Evolutionary conservation across 2,329 filamentous ascomycete species (phyloP).

Genomic region (Pestalotiopsis sp.): DNA sequence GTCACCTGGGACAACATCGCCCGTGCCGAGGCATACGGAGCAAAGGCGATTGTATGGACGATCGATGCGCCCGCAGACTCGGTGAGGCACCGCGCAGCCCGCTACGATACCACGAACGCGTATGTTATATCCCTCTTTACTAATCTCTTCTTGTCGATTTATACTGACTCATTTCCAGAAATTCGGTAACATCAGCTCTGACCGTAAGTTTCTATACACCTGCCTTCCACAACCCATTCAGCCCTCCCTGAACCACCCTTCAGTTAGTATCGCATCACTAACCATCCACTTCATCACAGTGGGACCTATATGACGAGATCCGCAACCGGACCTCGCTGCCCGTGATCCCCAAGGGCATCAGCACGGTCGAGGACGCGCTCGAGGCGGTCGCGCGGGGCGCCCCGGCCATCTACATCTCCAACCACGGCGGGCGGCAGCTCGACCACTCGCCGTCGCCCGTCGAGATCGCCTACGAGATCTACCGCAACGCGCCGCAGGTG

Average conservation of each 20-base stretch:
- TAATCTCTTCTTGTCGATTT: background rate
- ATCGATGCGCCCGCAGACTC: constrained; percentile 25
- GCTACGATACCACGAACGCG: constrained; percentile 16
- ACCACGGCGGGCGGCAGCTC: constrained; percentile 45
- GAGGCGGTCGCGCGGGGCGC: constrained; percentile 20
- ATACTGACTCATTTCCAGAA: background rate
- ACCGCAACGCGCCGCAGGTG: constrained; percentile 38
- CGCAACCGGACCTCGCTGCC: constrained; percentile 26
- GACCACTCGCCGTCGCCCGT: constrained; percentile 38
- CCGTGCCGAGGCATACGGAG: constrained; percentile 20
- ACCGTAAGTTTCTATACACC: constrained; percentile 5
- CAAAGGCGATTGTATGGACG: constrained; percentile 30
- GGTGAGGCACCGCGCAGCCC: constrained; percentile 15
- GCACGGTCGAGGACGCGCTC: constrained; percentile 15
- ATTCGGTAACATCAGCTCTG: constrained; percentile 15
- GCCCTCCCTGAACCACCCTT: background rate
- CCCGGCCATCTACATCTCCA: constrained; percentile 40
- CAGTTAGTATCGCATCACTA: background rate
- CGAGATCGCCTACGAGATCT: constrained; percentile 35
- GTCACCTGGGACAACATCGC: constrained; percentile 23
- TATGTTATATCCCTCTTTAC: background rate
- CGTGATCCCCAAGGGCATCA: constrained; percentile 17
- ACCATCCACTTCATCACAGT: background rate
- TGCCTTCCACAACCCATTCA: no score
- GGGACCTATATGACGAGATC: constrained; percentile 21